Evolutionary conservation across 2,329 filamentous ascomycete genomes (phyloP).

Genomic region (Fusarium sp.): DNA sequence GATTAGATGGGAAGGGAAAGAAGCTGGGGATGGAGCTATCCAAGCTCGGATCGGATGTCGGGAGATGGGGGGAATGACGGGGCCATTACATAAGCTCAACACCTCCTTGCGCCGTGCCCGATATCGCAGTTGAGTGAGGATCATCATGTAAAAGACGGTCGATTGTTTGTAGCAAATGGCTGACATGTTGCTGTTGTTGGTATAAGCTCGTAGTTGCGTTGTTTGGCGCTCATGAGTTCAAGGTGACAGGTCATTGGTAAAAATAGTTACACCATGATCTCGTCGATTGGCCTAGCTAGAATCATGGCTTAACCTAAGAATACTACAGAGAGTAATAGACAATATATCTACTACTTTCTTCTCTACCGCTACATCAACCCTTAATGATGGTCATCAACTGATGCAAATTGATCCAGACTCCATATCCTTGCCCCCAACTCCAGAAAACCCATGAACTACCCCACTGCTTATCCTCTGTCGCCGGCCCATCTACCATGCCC

Average conservation of each 20-base stretch:
- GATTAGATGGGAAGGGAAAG: not conserved
- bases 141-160: not conserved
- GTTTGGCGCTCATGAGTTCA: not conserved
- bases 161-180: not conserved
- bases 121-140: constrained; percentile 19
- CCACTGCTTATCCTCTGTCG: not conserved
- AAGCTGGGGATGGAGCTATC: constrained; percentile 7
- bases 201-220: not conserved
- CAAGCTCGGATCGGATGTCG: constrained; percentile 28
- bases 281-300: not conserved
- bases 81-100: constrained; percentile 35
- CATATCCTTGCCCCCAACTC: constrained; percentile 36
- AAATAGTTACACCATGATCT: constrained; percentile 7
- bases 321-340: not conserved
- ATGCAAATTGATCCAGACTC: constrained; percentile 39
- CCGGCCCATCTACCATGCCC: constrained; percentile 61
- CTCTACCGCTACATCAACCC: constrained; percentile 8
- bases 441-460: constrained; percentile 21
- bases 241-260: not conserved
- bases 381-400: constrained; percentile 13
- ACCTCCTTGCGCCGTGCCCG: constrained; percentile 3
- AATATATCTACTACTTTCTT: constrained; percentile 11
- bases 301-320: not conserved
- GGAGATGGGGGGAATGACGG: constrained; percentile 20
- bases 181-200: not conserved